Conservation (phyloP, 495 filamentous ascomycete species). For the Staphylotrichum longicolle region DNA sequence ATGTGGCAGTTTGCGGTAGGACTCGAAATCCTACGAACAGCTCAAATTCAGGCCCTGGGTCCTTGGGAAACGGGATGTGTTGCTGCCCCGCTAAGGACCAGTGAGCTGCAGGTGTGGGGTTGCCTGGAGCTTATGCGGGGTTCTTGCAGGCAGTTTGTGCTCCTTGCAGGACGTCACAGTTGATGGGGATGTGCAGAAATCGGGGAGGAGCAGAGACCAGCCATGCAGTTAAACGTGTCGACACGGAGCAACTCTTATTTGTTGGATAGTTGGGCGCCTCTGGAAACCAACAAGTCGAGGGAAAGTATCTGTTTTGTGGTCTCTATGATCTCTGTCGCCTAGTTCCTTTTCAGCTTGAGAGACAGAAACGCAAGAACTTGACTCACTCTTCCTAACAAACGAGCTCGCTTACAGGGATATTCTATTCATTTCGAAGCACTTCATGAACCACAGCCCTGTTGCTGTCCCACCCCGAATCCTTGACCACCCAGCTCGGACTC, state of each 20-base stretch:
- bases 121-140: slow-evolving; percentile 42
- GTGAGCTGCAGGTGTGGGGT: slow-evolving; percentile 2
- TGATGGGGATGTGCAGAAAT: slow-evolving; percentile 10
- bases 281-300: neutral
- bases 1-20: neutral
- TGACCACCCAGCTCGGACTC: neutral
- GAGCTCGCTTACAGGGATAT: too few relatives aligned
- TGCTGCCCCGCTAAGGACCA: slow-evolving; percentile 10
- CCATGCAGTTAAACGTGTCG: neutral
- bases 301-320: too few relatives aligned
- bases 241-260: too few relatives aligned
- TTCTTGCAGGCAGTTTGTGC: slow-evolving; percentile 3
- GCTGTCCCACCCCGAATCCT: neutral
- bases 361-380: too few relatives aligned
- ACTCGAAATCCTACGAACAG: neutral
- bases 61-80: slow-evolving; percentile 4
- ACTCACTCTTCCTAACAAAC: too few relatives aligned
- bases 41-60: neutral
- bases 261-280: too few relatives aligned
- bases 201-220: neutral
- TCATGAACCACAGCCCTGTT: neutral
- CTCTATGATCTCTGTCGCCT: too few relatives aligned
- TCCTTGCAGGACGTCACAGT: neutral
- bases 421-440: too few relatives aligned
- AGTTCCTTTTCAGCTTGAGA: too few relatives aligned